These are phyloP conservation scores for Argentina anserina DNA, from an alignment of 306 rosid genomes.

Conservation along the genomic window DNA sequence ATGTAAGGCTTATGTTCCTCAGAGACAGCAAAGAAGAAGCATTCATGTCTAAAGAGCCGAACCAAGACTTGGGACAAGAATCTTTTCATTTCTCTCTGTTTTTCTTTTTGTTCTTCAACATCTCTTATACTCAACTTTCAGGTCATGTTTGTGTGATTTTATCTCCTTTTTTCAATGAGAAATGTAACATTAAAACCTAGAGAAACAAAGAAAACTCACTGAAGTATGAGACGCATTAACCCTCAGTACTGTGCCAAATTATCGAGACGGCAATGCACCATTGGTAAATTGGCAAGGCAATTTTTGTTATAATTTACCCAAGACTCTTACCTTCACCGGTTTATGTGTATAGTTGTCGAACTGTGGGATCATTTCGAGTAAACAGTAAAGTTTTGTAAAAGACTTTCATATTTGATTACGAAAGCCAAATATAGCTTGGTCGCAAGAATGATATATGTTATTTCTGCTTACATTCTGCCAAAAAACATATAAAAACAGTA, in stretches of 20 bases:
- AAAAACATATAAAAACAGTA: constrained; percentile 4
- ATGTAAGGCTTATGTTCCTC: background rate
- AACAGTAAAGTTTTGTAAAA: background rate
- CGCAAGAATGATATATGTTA: background rate
- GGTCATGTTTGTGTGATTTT: constrained; percentile 9
- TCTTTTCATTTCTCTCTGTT: background rate
- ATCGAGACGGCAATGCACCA: background rate
- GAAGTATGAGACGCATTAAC: background rate
- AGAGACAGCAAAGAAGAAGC: constrained; percentile 6
- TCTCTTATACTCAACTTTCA: background rate
- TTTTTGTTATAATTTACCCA: background rate
- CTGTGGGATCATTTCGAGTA: background rate
- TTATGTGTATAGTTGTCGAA: background rate
- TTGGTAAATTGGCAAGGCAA: background rate
- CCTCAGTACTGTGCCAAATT: background rate
- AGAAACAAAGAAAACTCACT: background rate
- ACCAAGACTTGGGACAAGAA: background rate
- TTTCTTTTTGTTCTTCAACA: background rate
- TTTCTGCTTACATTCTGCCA: constrained; percentile 10
- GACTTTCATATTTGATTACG: background rate
- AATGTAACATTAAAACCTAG: background rate
- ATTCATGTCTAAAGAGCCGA: background rate
- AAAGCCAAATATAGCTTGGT: background rate
- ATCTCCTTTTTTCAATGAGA: constrained; percentile 1
- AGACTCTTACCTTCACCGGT: background rate